Evolutionary conservation across 2,329 filamentous ascomycete genomes (phyloP), one percentile per base, ranked within the genome.

Genomic region (Lecanicillium sp.): DNA sequence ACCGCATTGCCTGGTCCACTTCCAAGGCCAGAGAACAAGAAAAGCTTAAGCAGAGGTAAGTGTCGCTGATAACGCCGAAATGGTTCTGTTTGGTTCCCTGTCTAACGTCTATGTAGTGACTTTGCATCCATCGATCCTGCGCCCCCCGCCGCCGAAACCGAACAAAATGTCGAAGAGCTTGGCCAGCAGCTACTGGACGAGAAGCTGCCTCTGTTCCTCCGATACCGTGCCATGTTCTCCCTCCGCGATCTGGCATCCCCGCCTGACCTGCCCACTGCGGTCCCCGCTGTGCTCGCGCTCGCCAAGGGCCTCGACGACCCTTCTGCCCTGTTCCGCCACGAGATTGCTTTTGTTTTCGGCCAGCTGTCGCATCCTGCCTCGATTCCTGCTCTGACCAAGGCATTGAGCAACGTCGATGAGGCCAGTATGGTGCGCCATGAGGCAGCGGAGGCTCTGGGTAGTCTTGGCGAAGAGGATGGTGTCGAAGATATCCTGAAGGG

Each of bases 161-260:
- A 76, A 50, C 73, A 78, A 51, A 83, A 82, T 3, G 87, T 95
- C 41, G 74, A 84, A 27, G 81, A 87, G 48, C 77, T 98, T 27
- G 85, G 87, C 61, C 77, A 79, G 60, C 81, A 79, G 20, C 75
- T 98, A 46, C 82, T 97, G 67, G 84, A 97, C 66, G 84, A 85
- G 5, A 78, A 72, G 5, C 71, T 84, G 41, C 87, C 90, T 20
- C 79, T 98, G 11, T 98, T 98, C 74, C 74, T 89, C 63, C 84
- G 93, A 63, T 98, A 98, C 71, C 83, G 93, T 60, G 91, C 93
- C 65, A 98, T 98, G 93, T 98, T 98, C 63, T 87, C 89, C 50
- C 83, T 98, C 44, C 86, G 93, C 62, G 93, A 98, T 67, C 83
- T 98, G 44, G 90, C 90, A 19, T 96, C 90, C 4, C 93, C 93